Evolutionary conservation across 202 grass and related monocot genomes (phyloP).

Genomic region (Brachypodium distachyon): DNA sequence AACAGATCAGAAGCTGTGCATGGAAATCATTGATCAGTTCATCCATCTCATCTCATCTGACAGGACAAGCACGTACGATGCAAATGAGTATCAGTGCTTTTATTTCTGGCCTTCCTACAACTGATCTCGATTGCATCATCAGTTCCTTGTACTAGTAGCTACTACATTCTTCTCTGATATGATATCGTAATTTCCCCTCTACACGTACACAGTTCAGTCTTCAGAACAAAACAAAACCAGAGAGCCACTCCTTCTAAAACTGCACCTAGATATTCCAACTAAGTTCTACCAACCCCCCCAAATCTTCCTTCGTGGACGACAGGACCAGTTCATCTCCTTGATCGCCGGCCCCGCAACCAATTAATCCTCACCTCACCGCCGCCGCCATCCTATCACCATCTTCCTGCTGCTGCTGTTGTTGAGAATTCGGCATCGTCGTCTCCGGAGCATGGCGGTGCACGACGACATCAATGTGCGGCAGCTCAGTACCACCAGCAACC

Average conservation of each 20-base stretch:
- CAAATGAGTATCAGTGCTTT: too few relatives aligned
- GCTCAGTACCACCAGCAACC: background rate
- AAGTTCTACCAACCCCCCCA: background rate
- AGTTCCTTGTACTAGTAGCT: background rate
- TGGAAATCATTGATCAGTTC: too few relatives aligned
- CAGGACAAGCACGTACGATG: too few relatives aligned
- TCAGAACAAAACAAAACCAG: background rate
- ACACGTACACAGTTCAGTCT: background rate
- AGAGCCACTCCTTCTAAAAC: background rate
- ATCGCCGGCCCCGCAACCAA: too few relatives aligned
- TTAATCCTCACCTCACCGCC: background rate
- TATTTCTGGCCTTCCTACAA: too few relatives aligned
- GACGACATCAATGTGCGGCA: conserved; percentile 14
- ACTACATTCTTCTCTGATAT: background rate
- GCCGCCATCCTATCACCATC: background rate
- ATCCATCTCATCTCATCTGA: background rate
- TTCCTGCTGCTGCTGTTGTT: background rate
- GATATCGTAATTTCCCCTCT: background rate
- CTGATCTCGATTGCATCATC: background rate
- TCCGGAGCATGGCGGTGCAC: background rate
- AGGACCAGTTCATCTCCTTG: conserved; percentile 5
- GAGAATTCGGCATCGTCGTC: background rate
- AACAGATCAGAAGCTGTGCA: too few relatives aligned
- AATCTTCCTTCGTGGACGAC: background rate
- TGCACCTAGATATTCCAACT: background rate